Base-by-base conservation (phyloP, 2,329 filamentous ascomycete genomes). In the Curvularia lunata region DNA sequence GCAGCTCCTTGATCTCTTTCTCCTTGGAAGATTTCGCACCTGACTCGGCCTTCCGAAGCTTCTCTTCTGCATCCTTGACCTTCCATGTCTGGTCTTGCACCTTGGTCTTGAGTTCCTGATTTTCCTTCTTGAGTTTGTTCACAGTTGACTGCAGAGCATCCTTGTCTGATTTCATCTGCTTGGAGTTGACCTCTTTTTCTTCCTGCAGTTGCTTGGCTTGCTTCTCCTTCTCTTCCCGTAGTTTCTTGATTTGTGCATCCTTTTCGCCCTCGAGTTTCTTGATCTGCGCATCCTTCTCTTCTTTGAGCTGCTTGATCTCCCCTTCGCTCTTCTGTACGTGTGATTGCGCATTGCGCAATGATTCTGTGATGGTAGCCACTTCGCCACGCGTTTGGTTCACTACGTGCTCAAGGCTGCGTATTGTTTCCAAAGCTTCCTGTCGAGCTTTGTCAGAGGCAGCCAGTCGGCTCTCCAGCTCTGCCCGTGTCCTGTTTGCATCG, bases 21-120 rank as follows among this genome's bases (percentile, higher is more conserved):
- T 52, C 61, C 18, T 51, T 65, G 16, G 53, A 32, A 4, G 47
- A 34, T 34, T 63, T 65, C 32, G 19, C 27, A 12, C 25, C 55
- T 13, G 40, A 40, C 16, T 64, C 62, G 1, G 66, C 66, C 48
- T 74, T 73, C 7, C 64, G 75, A 53, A 79, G 69, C 65, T 81
- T 83, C 43, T 83, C 75, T 49, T 82, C 79, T 13, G 77, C 77
- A 46, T 84, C 82, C 40, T 79, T 80, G 41, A 78, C 71, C 54
- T 80, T 76, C 73, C 73, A 77, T 1, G 68, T 72, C 46, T 73
- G 65, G 18, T 76, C 79, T 64, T 81, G 79, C 19, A 80, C 70
- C 52, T 83, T 81, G 19, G 80, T 79, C 16, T 69, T 70, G 12
- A 69, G 56, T 1, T 63, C 59, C 8, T 66, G 66, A 32, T 59